These are phyloP conservation scores for Aspergillus clavatus DNA, from an alignment of 2,329 filamentous ascomycete species.

Conservation along the genomic window DNA sequence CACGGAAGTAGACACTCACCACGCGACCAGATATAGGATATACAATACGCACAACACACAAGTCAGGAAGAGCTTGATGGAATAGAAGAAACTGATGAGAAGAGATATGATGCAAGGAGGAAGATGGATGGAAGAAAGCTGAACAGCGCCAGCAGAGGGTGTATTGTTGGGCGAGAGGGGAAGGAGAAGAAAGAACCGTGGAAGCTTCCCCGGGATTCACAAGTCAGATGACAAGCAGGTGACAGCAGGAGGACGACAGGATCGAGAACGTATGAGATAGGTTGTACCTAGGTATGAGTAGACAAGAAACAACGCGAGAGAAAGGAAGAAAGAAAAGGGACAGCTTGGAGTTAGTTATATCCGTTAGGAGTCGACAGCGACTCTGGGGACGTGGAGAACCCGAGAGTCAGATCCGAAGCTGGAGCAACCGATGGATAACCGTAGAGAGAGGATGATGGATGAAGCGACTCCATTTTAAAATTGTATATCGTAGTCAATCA, in stretches of 20 bases:
- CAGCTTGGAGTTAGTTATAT: too few relatives aligned
- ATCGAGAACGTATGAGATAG: too few relatives aligned
- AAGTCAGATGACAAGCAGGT: not conserved
- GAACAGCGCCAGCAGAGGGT: not conserved
- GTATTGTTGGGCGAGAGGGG: not conserved
- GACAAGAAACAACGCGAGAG: too few relatives aligned
- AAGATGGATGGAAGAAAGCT: not conserved
- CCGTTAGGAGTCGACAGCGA: too few relatives aligned
- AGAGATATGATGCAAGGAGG: slow-evolving; percentile 3
- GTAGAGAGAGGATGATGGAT: not conserved
- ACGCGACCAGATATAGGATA: slow-evolving; percentile 6
- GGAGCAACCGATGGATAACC: not conserved
- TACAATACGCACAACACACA: slow-evolving; percentile 1
- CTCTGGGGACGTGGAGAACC: slow-evolving; percentile 1
- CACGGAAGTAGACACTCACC: not conserved
- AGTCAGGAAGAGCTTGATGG: slow-evolving; percentile 4
- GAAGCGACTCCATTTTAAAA: not conserved
- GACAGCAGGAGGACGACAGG: too few relatives aligned
- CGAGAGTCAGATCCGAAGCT: slow-evolving; percentile 3
- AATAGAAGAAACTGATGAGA: slow-evolving; percentile 11
- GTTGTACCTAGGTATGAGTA: too few relatives aligned
- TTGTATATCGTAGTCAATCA: too few relatives aligned
- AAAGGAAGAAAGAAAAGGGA: too few relatives aligned
- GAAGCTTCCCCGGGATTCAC: not conserved
- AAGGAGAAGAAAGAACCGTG: not conserved